Evolutionary conservation across 163 green algal genomes (phyloP), one percentile per base, ranked within the genome.

Genomic region (Scenedesmus sp.): DNA sequence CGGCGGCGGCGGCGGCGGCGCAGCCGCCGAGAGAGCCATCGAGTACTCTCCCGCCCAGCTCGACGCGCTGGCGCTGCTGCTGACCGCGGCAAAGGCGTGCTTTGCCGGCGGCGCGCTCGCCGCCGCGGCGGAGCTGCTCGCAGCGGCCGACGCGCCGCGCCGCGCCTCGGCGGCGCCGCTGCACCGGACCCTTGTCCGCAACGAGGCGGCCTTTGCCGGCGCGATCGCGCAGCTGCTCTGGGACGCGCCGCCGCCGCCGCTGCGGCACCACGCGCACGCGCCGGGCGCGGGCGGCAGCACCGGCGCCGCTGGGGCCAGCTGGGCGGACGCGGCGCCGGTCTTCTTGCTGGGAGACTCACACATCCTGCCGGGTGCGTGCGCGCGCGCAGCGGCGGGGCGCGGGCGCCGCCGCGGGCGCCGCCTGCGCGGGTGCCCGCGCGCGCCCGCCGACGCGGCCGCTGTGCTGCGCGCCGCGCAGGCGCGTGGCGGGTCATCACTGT

Each of bases 301-400:
- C 18, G 29, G 60, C 34, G 34, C 20, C 6, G 17, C 20, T 34
- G 44, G 26, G 17, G 9, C 7, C 3, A 34, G 60, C 60, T 9
- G 60, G 33, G 34, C 33, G 56, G 42, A 26, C 56, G n/a, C 47
- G 67, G 4, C 53, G n/a, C 73, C 83, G 14, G 53, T 94, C 36
- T 95, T 88, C 71, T 70, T 93, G 26, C 83, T 63, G 36, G 92
- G 91, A 0, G 92, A 96, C 84, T 95, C 90, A 1, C 92, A 96
- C 77, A 92, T 88, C 82, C 75, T 96, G 26, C 86, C 88, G 75
- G 85, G 89, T 92, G 24, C 69, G 57, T 45, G 39, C n/a, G 34
- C 58, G 39, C 24, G 39, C 56, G 20, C 10, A 31, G 24, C 56
- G 53, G 10, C 53, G 10, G 24, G 5, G 9, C 14, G 53, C 53